Evolutionary conservation across 78 protist genomes (phyloP).

Genomic region (Pelomyxa schiedti): DNA sequence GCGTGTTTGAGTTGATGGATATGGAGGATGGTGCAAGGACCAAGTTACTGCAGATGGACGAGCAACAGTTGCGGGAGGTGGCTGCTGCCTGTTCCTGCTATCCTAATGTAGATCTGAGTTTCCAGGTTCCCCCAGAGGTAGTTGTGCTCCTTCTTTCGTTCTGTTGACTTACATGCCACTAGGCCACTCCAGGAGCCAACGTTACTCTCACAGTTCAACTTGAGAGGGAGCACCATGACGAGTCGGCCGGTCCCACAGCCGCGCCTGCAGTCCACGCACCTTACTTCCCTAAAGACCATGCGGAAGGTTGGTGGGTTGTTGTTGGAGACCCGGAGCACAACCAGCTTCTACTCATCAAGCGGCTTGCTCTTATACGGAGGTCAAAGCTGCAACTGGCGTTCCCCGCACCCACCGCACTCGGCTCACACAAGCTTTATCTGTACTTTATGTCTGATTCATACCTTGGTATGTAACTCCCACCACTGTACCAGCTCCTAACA

Average conservation of each 20-base stretch:
- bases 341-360: constrained; percentile 50
- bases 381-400: constrained; percentile 57
- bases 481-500: too few relatives aligned
- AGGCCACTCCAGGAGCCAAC: constrained; percentile 12
- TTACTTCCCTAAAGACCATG: constrained; percentile 6
- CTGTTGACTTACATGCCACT: background rate
- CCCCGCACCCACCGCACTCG: constrained; percentile 60
- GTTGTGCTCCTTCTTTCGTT: background rate
- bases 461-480: too few relatives aligned
- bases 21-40: constrained; percentile 66
- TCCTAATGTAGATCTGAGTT: constrained; percentile 50
- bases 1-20: constrained; percentile 75
- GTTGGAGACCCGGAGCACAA: constrained; percentile 36
- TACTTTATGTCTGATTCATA: constrained; percentile 83
- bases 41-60: constrained; percentile 26
- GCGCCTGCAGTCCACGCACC: constrained; percentile 36
- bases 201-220: constrained; percentile 42
- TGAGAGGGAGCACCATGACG: constrained; percentile 52
- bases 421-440: constrained; percentile 48
- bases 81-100: constrained; percentile 30
- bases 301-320: constrained; percentile 51
- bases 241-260: background rate
- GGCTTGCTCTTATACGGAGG: constrained; percentile 10
- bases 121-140: background rate
- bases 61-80: constrained; percentile 24